Evolutionary conservation across 2,329 filamentous ascomycete genomes (phyloP), one percentile per base, ranked within the genome.

Genomic region (Davidsoniella virescens): DNA sequence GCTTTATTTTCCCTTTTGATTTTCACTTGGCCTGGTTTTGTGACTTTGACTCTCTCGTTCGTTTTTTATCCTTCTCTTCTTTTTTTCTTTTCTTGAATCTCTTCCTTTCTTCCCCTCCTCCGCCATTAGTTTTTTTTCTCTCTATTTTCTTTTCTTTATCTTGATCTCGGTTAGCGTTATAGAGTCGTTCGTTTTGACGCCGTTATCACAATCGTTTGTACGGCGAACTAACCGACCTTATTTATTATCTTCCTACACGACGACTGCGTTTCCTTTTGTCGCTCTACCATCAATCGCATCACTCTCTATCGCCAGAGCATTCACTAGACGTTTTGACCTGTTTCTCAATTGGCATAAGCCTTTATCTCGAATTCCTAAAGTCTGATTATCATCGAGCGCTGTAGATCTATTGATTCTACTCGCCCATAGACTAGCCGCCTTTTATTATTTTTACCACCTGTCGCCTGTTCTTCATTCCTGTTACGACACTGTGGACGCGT

Each of bases 31-130:
- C 23, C 26, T 41, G n/a, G n/a, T 50, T 33, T 39, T 18, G 7
- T 38, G 20, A 12, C n/a, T 33, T 43, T 41, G 12, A 18, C 12
- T 50, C 23, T 41, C 44, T 51, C 40, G 41, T 48, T 29, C 25
- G 20, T 25, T 42, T 54, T 41, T 49, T 44, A 42, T 42, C 51
- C 44, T 47, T 45, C 50, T 39, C 18, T 41, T 18, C 41, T 17
- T 44, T 42, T 17, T 44, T 42, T 43, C 43, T 54, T 37, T 50
- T 39, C 52, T 40, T 33, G 44, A 47, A 36, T 39, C 18, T 36
- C 41, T 52, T 20, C 42, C 49, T 26, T 55, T 54, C 20, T 46
- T 52, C 49, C 53, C 47, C 37, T 48, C 51, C 42, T 43, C 33
- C 50, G 36, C n/a, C 51, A 39, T 37, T 33, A 37, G 25, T 29